Percentiles rank a stretch among this genome's conserved stretches.
Conservation (phyloP, 176 grass and related monocot genomes). For the Melocanna baccifera region DNA sequence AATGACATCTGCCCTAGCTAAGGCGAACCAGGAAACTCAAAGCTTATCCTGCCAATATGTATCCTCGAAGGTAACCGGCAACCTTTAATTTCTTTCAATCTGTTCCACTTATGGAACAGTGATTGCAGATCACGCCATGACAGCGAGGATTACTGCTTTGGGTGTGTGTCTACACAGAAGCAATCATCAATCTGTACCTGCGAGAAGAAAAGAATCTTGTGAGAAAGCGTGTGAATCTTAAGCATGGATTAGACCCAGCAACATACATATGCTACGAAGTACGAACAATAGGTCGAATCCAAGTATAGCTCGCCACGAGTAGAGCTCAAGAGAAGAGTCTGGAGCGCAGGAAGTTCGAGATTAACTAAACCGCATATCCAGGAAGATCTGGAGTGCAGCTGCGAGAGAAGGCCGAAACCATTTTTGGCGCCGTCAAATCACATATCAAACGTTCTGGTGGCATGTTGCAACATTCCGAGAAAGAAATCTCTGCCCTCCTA, state of each 20-base stretch:
- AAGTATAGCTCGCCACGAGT: not conserved
- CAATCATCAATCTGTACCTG: constrained; percentile 30
- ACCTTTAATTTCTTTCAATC: not conserved
- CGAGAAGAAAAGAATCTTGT: constrained; percentile 23
- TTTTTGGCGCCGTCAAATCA: not conserved
- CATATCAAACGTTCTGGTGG: not conserved
- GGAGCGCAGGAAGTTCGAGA: too few species aligned
- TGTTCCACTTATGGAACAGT: constrained; percentile 21
- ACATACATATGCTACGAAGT: constrained; percentile 2
- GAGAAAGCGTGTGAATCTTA: constrained; percentile 30
- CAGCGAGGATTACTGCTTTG: not conserved
- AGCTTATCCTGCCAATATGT: not conserved
- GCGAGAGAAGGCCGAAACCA: not conserved
- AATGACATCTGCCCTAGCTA: constrained; percentile 64
- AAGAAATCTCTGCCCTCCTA: not conserved
- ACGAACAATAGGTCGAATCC: not conserved
- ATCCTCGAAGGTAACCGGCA: constrained; percentile 1
- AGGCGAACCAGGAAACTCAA: not conserved
- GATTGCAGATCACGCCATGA: constrained; percentile 9
- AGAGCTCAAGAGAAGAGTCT: not conserved
- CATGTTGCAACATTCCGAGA: constrained; percentile 29
- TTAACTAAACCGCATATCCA: too few species aligned
- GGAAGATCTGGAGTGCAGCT: not conserved
- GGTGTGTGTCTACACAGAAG: not conserved
- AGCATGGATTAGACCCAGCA: not conserved